phyloP scores from a whole-genome alignment of 192 early-diverging fungal genomes.

The Allomyces macrogynus region DNA sequence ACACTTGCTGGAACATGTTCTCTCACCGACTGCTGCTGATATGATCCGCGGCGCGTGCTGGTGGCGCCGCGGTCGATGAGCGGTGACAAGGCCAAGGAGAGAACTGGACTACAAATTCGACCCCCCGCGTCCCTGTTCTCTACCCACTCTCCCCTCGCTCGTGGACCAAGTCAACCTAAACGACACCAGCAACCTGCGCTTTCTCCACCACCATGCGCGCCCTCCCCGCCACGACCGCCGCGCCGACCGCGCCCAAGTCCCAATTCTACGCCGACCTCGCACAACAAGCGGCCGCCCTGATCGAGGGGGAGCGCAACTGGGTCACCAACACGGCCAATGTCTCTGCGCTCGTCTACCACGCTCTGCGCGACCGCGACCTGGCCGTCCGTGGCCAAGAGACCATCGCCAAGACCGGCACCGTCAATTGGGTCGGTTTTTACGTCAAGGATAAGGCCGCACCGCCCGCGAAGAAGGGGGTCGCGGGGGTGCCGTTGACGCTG shows the following conservation, averaged over 20 bases:
- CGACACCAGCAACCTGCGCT: no score
- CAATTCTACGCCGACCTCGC: constrained; percentile 53
- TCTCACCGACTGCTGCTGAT: no score
- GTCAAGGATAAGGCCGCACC: constrained; percentile 16
- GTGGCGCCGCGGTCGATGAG: no score
- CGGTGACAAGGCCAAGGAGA: no score
- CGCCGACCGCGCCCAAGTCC: constrained; percentile 16
- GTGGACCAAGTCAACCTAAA: no score
- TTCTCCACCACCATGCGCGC: no score
- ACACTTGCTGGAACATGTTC: no score
- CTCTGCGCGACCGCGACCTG: constrained; percentile 26
- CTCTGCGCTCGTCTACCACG: constrained; percentile 57
- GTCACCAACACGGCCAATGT: constrained; percentile 65
- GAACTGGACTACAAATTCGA: no score
- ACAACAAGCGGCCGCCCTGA: constrained; percentile 31
- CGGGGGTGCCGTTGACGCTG: constrained; percentile 28
- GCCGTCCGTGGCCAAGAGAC: constrained; percentile 23
- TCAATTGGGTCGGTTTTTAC: constrained; percentile 72
- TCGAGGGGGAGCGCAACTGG: constrained; percentile 46
- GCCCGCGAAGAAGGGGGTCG: constrained; percentile 8
- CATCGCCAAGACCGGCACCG: constrained; percentile 13
- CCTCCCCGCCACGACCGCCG: no score
- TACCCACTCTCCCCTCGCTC: no score
- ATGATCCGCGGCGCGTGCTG: no score
- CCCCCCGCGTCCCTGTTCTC: no score